Conservation (phyloP, 2,329 filamentous ascomycete species). For the Penicillium thymicola region DNA sequence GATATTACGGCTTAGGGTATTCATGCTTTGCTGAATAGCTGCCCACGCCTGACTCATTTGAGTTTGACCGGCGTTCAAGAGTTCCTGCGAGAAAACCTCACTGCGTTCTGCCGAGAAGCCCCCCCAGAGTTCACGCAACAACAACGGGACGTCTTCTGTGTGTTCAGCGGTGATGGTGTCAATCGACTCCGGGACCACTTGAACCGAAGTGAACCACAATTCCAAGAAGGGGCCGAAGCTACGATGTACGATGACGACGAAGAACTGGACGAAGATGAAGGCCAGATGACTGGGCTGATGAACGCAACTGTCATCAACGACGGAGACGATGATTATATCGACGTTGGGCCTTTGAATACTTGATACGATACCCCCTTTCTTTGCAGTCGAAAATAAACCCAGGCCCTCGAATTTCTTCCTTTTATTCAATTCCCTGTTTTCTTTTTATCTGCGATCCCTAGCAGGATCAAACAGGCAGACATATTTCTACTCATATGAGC, state of each 20-base stretch:
- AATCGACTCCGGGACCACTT: constrained; percentile 72
- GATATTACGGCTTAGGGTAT: constrained; percentile 64
- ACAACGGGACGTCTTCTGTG: constrained; percentile 93
- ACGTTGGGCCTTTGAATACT: constrained; percentile 34
- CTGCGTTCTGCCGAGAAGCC: constrained; percentile 79
- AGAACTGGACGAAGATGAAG: constrained; percentile 44
- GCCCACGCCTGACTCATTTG: constrained; percentile 86
- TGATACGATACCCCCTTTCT: constrained; percentile 35
- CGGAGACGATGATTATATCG: constrained; percentile 42
- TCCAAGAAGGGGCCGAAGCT: constrained; percentile 35
- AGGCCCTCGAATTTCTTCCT: constrained; percentile 3
- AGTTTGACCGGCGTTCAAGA: constrained; percentile 91
- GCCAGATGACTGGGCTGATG: constrained; percentile 42
- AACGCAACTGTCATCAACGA: constrained; percentile 43
- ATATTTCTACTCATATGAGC: constrained; percentile 27
- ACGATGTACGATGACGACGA: constrained; percentile 47
- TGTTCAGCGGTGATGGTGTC: constrained; percentile 89
- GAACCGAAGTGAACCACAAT: constrained; percentile 49
- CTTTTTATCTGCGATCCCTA: constrained; percentile 10
- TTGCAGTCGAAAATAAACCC: constrained; percentile 15
- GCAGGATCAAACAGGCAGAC: constrained; percentile 15
- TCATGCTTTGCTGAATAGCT: constrained; percentile 81
- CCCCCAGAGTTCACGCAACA: constrained; percentile 91
- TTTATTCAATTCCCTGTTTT: constrained; percentile 10
- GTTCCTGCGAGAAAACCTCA: constrained; percentile 81